Percentiles rank a stretch among this genome's conserved stretches.
These are phyloP conservation scores for Chimonanthus praecox DNA, from an alignment of 164 flowering plant species.

Conservation along the genomic window DNA sequence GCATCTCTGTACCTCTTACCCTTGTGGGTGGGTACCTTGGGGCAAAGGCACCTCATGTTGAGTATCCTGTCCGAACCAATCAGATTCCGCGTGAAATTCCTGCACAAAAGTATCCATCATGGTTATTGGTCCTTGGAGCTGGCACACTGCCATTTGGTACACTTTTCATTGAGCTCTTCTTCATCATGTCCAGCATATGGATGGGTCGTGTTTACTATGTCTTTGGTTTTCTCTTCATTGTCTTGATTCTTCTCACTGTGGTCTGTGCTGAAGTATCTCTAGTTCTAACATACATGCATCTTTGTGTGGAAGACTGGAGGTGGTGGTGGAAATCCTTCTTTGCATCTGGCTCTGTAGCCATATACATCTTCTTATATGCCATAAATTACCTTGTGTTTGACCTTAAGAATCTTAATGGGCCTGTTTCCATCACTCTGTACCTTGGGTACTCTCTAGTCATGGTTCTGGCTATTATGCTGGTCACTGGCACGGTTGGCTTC, in stretches of 20 bases:
- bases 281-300: slow-evolving; percentile 84
- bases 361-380: slow-evolving; percentile 81
- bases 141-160: slow-evolving; percentile 94
- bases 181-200: slow-evolving; percentile 89
- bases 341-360: slow-evolving; percentile 86
- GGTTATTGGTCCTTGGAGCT: slow-evolving; percentile 83
- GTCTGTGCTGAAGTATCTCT: slow-evolving; percentile 93
- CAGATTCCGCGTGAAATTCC: slow-evolving; percentile 90
- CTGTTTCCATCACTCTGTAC: slow-evolving; percentile 76
- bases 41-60: slow-evolving; percentile 71
- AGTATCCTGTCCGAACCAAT: slow-evolving; percentile 76
- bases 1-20: slow-evolving; percentile 80
- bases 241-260: slow-evolving; percentile 64
- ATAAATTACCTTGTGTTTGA: slow-evolving; percentile 77
- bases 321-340: slow-evolving; percentile 99
- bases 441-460: slow-evolving; percentile 78
- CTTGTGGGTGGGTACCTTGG: slow-evolving; percentile 73
- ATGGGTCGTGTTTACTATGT: slow-evolving; percentile 90
- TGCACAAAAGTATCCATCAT: slow-evolving; percentile 74
- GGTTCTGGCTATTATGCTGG: slow-evolving; percentile 75
- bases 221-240: slow-evolving; percentile 70
- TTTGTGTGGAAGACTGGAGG: slow-evolving; percentile 83
- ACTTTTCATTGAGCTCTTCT: slow-evolving; percentile 86
- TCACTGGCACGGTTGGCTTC: slow-evolving; percentile 80
- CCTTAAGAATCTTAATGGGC: slow-evolving; percentile 73